Percentiles rank a stretch among this genome's conserved stretches.
phyloP scores from a whole-genome alignment of 768 basidiomycete genomes.

The Dioszegia hungarica region DNA sequence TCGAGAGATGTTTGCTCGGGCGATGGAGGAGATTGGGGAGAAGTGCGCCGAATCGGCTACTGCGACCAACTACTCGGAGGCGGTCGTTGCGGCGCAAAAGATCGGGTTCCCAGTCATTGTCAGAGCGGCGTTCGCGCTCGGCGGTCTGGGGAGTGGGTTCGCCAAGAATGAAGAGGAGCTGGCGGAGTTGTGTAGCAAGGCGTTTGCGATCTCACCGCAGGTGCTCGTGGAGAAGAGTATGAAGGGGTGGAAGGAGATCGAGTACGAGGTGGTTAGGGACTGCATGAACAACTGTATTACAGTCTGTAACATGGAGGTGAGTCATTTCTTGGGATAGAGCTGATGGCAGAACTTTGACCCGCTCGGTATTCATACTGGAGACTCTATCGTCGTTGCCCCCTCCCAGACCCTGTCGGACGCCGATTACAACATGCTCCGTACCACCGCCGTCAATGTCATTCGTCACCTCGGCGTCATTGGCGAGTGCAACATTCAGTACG shows the following conservation, averaged over 20 bases:
- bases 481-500: slow-evolving; percentile 99
- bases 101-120: slow-evolving; percentile 97
- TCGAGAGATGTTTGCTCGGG: slow-evolving; percentile 83
- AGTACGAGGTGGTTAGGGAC: slow-evolving; percentile 97
- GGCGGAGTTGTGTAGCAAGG: slow-evolving; percentile 80
- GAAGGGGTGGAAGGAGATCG: slow-evolving; percentile 99
- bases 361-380: slow-evolving; percentile 95
- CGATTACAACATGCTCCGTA: slow-evolving; percentile 99
- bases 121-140: slow-evolving; percentile 92
- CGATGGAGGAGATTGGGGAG: slow-evolving; percentile 94
- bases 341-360: slow-evolving; percentile 87
- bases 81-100: slow-evolving; percentile 67
- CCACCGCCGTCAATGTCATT: slow-evolving; percentile 96
- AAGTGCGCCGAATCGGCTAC: slow-evolving; percentile 86
- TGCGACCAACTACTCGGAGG: slow-evolving; percentile 81
- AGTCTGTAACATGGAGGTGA: slow-evolving; percentile 99
- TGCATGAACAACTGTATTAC: slow-evolving; percentile 98
- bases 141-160: slow-evolving; percentile 91
- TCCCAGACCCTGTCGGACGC: slow-evolving; percentile 97
- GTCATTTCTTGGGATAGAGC: slow-evolving; percentile 33
- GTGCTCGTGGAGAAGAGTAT: slow-evolving; percentile 98
- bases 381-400: slow-evolving; percentile 96
- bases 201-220: slow-evolving; percentile 95
- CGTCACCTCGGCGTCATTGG: slow-evolving; percentile 97
- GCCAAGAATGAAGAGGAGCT: slow-evolving; percentile 91